Base-by-base conservation (phyloP, 1,284 basidiomycete genomes). In the Trichosporon sp. region DNA sequence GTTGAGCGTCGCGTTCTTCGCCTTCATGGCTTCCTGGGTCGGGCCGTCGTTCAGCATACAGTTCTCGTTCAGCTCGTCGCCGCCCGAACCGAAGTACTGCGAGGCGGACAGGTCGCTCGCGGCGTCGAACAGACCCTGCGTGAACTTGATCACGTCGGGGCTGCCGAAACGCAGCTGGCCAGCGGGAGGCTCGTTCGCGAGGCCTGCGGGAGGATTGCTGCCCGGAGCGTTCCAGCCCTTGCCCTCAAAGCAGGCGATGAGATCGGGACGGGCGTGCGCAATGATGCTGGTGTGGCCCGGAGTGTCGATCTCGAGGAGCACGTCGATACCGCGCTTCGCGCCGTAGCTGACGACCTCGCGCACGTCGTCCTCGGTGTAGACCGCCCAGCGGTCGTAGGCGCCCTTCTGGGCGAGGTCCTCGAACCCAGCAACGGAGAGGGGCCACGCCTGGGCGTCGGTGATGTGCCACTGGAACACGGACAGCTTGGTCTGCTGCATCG, bases 401-500 rank as follows among this genome's bases (percentile, higher is more conserved):
- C 91, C 92, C 21, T 87, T 86, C 21, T 81, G 76, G 0, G 91
- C 85, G 1, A 95, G 84, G 70, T 91, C 87, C 1, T 87, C 86
- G 79, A 88, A 90, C 6, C 87, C 88, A 3, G 89, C 87, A 38
- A 93, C 82, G 38, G 87, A 85, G 16, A 94, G 85, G 0, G 92
- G 92, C 86, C 92, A 95, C 71, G 89, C 90, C 80, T 71, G 64
- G 19, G 67, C 40, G 68, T 71, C 70, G 40, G 67, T 68, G 19
- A 71, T 68, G 65, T 71, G 70, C 70, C 67, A 71, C 59, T 63
- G 59, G 31, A 59, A 32, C 32, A 37, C 19, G 35, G 16, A 32
- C 68, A 92, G 89, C 86, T 97, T 97, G 75, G 91, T 91, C 88
- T 89, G 90, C 74, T 90, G 90, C 93, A 95, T 94, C 1, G 91